phyloP scores from a whole-genome alignment of 257 asterid genomes.

The Capsicum chinense region DNA sequence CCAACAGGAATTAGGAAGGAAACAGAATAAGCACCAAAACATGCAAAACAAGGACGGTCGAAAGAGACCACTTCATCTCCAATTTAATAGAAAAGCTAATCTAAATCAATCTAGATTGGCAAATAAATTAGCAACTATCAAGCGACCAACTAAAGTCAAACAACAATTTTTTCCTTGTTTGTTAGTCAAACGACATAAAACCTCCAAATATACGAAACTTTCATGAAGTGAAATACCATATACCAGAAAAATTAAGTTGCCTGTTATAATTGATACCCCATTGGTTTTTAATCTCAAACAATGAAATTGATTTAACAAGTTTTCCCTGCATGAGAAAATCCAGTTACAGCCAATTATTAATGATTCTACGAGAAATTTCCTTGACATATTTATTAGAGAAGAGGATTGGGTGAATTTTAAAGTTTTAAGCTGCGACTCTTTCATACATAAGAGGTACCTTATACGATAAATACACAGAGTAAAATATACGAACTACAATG shows the following conservation, averaged over 20 bases:
- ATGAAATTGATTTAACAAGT: background rate
- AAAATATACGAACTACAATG: background rate
- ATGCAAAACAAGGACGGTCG: background rate
- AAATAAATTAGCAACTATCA: conserved; percentile 3
- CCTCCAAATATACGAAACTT: background rate
- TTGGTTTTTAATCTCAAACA: background rate
- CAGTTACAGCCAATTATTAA: background rate
- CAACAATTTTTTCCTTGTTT: background rate
- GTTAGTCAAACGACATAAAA: conserved; percentile 12
- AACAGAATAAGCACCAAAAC: conserved; percentile 2
- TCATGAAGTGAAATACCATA: background rate
- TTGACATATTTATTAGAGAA: background rate
- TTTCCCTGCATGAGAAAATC: background rate
- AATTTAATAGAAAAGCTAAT: background rate
- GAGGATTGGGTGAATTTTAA: background rate
- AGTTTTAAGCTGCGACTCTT: background rate
- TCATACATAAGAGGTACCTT: background rate
- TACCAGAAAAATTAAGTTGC: background rate
- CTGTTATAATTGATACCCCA: background rate
- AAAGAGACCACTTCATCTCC: conserved; percentile 10
- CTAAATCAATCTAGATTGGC: background rate
- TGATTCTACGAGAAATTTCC: conserved; percentile 10
- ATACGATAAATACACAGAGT: background rate
- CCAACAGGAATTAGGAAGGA: background rate
- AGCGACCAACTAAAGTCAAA: background rate